These are phyloP conservation scores for Gleditsia sinensis DNA, from an alignment of 306 rosid genomes.

Conservation along the genomic window DNA sequence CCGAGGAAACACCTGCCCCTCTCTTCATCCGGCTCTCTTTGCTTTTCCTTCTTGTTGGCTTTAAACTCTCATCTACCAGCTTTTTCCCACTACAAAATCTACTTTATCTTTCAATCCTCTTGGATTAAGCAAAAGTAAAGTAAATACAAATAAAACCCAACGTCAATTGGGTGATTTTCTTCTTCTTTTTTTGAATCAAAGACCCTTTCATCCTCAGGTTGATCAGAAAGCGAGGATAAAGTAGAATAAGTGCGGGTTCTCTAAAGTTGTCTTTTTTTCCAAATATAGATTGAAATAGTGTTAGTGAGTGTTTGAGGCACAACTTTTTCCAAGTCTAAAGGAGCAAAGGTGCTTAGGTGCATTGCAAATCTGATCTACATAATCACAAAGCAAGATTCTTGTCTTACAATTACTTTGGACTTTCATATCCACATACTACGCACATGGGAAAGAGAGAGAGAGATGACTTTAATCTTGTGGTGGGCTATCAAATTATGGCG, in stretches of 20 bases:
- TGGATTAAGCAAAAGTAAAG: no score
- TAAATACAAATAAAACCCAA: not conserved
- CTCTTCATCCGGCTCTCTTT: no score
- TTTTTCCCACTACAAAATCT: no score
- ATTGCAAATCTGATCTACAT: not conserved
- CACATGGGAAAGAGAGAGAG: not conserved
- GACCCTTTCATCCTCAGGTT: no score
- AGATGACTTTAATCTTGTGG: no score
- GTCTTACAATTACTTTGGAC: not conserved
- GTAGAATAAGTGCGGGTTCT: not conserved
- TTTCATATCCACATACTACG: not conserved
- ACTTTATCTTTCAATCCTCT: no score
- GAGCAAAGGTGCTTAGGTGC: not conserved
- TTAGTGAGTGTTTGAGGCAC: not conserved
- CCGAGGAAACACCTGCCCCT: slow-evolving; percentile 20
- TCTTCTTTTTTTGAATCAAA: no score
- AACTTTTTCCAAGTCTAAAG: not conserved
- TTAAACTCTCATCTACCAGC: no score
- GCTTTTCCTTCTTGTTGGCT: no score
- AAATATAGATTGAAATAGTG: not conserved
- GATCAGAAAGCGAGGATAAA: not conserved
- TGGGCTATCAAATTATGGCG: no score
- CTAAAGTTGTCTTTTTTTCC: not conserved
- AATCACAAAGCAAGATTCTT: not conserved
- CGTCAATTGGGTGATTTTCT: not conserved